Evolutionary conservation across 1,139 yeast species (phyloP), one percentile per base, ranked within the genome.

Genomic region (Blastobotrys elegans): DNA sequence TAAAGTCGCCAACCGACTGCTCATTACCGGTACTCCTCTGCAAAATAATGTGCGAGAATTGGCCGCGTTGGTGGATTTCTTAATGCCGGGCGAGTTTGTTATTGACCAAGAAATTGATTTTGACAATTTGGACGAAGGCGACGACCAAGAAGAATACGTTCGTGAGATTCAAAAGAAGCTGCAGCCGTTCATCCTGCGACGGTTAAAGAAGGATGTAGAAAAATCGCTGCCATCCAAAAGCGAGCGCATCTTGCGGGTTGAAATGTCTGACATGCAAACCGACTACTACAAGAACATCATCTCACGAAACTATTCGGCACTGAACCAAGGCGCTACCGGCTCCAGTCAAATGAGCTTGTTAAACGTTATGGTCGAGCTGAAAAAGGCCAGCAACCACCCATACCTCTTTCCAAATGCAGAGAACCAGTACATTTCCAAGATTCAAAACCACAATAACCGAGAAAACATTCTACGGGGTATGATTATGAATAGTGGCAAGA

Each of bases 401-500:
- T 94, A 92, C 60, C 69, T 92, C 47, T 94, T 92, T 66, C 97
- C 90, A 56, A 86, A 86, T 50, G 97, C 96, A 2, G 99, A 94
- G 66, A 84, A 83, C 33, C 77, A 84, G 52, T 95, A 88, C 20
- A 32, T 47, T 7, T 32, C 52, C 11, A 30, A 21, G 13, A 38
- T 43, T 21, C 32, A 76, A 33, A 76, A 81, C 6, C 64, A 67
- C 21, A 66, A 67, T 50, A 74, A 88, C 1, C 76, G 97, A 51
- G 97, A 92, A 57, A 86, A 82, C 55, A 75, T 85, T 13, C 71
- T 92, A 43, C 79, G 89, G 62, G 99, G 98, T 14, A 73, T 92
- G 75, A 86, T 92, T 55, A 94, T 92, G 98, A 87, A 95, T 14
- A 86, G 96, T 16, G 99, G 99, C 59, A 92, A 92, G 64, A 92